Percentiles rank a stretch among this genome's conserved stretches.
These are phyloP conservation scores for Groenewaldozyma auringiensis DNA, from an alignment of 1,139 yeast genomes.

Conservation along the genomic window DNA sequence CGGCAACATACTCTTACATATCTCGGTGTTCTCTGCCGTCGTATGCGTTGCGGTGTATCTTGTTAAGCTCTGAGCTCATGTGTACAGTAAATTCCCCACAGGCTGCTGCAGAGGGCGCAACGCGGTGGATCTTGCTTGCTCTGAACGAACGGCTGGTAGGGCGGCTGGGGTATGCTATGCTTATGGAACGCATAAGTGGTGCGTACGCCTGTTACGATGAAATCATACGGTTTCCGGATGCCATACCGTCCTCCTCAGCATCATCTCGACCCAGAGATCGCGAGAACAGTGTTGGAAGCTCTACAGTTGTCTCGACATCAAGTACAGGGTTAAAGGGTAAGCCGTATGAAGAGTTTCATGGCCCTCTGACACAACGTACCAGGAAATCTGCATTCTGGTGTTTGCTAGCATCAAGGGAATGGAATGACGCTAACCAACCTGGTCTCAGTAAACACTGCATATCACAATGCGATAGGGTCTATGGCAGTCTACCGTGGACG, in stretches of 20 bases:
- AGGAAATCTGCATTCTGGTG: conserved; percentile 79
- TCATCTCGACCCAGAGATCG: conserved; percentile 17
- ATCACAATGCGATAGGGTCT: conserved; percentile 20
- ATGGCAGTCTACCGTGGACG: conserved; percentile 27
- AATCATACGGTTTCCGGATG: conserved; percentile 19
- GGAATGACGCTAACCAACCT: conserved; percentile 37
- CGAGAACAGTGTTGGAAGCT: not conserved
- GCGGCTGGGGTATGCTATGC: conserved; percentile 36
- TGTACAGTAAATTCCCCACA: conserved; percentile 24
- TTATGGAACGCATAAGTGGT: conserved; percentile 44
- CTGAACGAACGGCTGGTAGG: conserved; percentile 32
- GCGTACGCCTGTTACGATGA: conserved; percentile 31
- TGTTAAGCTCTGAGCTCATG: conserved; percentile 34
- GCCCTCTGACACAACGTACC: conserved; percentile 46
- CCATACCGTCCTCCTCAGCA: too few relatives aligned
- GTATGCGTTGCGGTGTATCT: conserved; percentile 46
- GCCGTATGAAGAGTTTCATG: too few relatives aligned
- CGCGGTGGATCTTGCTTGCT: conserved; percentile 32
- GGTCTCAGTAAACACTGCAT: conserved; percentile 23
- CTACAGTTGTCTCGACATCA: not conserved
- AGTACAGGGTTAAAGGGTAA: too few relatives aligned
- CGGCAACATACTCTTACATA: conserved; percentile 52
- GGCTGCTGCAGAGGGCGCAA: conserved; percentile 30
- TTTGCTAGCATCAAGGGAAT: conserved; percentile 65
- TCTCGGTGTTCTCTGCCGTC: conserved; percentile 60